Evolutionary conservation across 306 rosid species (phyloP).

Genomic region (Lathyrus sativus): DNA sequence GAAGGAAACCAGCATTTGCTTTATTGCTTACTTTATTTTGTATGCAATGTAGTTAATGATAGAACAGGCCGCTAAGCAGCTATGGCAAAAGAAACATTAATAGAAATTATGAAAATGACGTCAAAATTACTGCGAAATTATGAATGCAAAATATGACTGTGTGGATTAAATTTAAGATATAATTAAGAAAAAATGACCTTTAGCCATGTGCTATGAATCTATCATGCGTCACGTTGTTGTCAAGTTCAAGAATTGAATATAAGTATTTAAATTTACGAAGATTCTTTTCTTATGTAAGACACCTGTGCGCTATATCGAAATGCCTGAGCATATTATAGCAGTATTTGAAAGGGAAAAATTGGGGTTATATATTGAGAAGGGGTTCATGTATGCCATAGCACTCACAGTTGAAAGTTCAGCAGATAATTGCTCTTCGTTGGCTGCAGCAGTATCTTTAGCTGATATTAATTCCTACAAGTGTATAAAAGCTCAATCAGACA

Average conservation of each 20-base stretch:
- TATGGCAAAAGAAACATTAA: not conserved
- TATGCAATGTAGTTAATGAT: not conserved
- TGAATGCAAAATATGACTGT: not conserved
- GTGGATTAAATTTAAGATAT: constrained; percentile 3
- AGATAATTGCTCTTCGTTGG: constrained; percentile 68
- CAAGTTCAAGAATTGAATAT: constrained; percentile 12
- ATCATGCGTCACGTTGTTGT: not conserved
- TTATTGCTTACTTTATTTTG: constrained; percentile 5
- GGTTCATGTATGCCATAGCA: constrained; percentile 17
- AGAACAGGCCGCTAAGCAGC: not conserved
- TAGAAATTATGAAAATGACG: not conserved
- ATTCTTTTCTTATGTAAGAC: not conserved
- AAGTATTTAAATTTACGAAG: not conserved
- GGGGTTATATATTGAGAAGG: not conserved
- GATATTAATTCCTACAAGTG: constrained; percentile 64
- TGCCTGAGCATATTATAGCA: constrained; percentile 17
- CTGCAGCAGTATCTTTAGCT: constrained; percentile 67
- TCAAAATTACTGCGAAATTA: not conserved
- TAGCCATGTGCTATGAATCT: constrained; percentile 2
- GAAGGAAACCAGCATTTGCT: constrained; percentile 19
- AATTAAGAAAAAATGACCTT: not conserved
- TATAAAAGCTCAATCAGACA: constrained; percentile 25
- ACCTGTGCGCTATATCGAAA: constrained; percentile 27
- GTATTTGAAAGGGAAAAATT: not conserved
- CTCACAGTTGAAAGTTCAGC: constrained; percentile 91